phyloP scores from a whole-genome alignment of 2,329 filamentous ascomycete genomes.

The Lomentospora prolificans region DNA sequence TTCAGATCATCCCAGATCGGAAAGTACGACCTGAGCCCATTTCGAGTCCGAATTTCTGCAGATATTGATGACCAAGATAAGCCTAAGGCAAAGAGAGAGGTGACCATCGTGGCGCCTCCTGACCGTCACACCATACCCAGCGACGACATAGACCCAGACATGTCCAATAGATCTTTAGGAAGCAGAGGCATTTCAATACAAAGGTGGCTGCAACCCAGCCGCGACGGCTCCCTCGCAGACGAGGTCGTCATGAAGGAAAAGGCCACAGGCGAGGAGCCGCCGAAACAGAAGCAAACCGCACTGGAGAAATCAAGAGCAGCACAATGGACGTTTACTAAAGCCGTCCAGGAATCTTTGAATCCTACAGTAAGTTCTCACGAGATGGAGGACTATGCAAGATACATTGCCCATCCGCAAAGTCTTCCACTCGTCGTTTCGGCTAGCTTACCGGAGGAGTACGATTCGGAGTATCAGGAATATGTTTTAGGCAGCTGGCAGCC shows the following conservation, averaged over 20 bases:
- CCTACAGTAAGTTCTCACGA: constrained; percentile 70
- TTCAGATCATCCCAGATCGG: constrained; percentile 63
- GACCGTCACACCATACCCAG: constrained; percentile 23
- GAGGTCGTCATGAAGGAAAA: constrained; percentile 11
- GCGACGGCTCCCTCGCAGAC: constrained; percentile 11
- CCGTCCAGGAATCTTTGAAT: constrained; percentile 77
- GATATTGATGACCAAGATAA: constrained; percentile 51
- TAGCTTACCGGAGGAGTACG: constrained; percentile 50
- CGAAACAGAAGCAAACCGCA: constrained; percentile 43
- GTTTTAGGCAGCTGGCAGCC: constrained; percentile 58
- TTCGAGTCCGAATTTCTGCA: constrained; percentile 62
- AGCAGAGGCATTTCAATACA: constrained; percentile 44
- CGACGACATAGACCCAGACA: constrained; percentile 29
- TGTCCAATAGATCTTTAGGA: constrained; percentile 27
- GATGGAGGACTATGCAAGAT: constrained; percentile 76
- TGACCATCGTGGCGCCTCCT: constrained; percentile 57
- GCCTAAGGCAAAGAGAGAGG: constrained; percentile 55
- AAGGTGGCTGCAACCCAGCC: constrained; percentile 48
- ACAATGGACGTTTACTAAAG: constrained; percentile 80
- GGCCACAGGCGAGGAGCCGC: constrained; percentile 13
- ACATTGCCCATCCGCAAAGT: constrained; percentile 80
- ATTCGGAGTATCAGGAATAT: constrained; percentile 71
- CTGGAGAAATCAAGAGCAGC: constrained; percentile 72
- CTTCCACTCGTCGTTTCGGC: constrained; percentile 72
- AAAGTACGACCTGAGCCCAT: constrained; percentile 78